phyloP scores from a whole-genome alignment of 768 basidiomycete species.

The Boletus tomentosulus region DNA sequence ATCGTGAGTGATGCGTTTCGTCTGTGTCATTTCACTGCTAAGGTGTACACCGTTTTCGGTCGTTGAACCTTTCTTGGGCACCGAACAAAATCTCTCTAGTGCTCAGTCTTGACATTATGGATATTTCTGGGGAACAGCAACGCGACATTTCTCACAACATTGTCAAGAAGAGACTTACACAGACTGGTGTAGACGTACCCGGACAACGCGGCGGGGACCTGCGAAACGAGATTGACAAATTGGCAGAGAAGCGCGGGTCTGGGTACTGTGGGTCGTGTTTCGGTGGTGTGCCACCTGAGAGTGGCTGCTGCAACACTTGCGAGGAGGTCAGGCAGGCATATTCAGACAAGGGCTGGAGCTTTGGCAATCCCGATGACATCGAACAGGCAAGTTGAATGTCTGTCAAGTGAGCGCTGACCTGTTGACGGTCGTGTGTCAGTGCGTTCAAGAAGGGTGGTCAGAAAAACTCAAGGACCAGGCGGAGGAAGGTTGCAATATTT shows the following conservation, averaged over 20 bases:
- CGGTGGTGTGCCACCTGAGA: conserved; percentile 70
- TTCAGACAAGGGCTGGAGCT: conserved; percentile 92
- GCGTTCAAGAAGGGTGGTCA: conserved; percentile 90
- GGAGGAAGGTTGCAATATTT: conserved; percentile 90
- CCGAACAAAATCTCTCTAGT: conserved; percentile 46
- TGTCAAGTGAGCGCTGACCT: neutral
- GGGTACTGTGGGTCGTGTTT: conserved; percentile 95
- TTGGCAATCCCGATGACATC: conserved; percentile 81
- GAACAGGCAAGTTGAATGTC: conserved; percentile 68
- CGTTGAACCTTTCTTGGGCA: neutral
- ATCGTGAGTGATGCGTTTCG: conserved; percentile 57
- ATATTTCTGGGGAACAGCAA: conserved; percentile 95
- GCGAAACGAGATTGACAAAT: conserved; percentile 82
- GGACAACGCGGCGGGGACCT: conserved; percentile 58
- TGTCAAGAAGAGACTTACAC: conserved; percentile 72
- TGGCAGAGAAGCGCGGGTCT: conserved; percentile 54
- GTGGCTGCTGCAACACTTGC: conserved; percentile 93
- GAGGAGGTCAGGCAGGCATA: conserved; percentile 92
- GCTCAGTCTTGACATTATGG: conserved; percentile 94
- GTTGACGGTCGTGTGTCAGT: conserved; percentile 45
- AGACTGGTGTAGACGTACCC: conserved; percentile 54
- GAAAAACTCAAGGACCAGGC: conserved; percentile 91
- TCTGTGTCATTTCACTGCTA: neutral
- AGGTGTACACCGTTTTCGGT: neutral
- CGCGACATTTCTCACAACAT: conserved; percentile 88